These are phyloP conservation scores for Rugonectria rugulosa DNA, from an alignment of 2,329 filamentous ascomycete genomes.

Conservation along the genomic window DNA sequence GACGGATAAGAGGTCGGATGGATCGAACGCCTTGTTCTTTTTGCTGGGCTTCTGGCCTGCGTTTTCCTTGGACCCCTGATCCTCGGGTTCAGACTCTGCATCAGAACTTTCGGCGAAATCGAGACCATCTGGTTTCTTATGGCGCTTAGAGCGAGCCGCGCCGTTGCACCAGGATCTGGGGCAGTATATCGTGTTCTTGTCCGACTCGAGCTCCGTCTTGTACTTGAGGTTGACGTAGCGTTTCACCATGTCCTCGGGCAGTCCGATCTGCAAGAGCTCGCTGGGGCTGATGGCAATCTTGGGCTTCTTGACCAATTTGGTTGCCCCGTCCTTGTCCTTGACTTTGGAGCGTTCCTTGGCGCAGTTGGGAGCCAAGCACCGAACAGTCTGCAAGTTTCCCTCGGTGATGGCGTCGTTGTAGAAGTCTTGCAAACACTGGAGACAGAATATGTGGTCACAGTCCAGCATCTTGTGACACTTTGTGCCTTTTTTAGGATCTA, in stretches of 20 bases:
- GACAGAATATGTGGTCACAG: slow-evolving; percentile 92
- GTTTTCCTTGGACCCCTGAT: slow-evolving; percentile 44
- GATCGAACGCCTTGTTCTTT: slow-evolving; percentile 46
- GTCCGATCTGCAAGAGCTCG: slow-evolving; percentile 80
- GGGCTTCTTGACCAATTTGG: slow-evolving; percentile 57
- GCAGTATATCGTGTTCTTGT: slow-evolving; percentile 92
- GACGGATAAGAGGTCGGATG: slow-evolving; percentile 75
- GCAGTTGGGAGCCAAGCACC: slow-evolving; percentile 82
- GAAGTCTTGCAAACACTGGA: slow-evolving; percentile 85
- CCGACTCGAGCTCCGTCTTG: slow-evolving; percentile 89
- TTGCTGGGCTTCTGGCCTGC: slow-evolving; percentile 33
- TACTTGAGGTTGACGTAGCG: slow-evolving; percentile 91
- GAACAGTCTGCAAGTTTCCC: slow-evolving; percentile 80
- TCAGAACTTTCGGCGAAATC: slow-evolving; percentile 66
- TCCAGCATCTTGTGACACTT: slow-evolving; percentile 82
- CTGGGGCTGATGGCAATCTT: slow-evolving; percentile 79
- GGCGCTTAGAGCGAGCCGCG: slow-evolving; percentile 78
- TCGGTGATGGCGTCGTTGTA: slow-evolving; percentile 89
- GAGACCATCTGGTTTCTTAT: slow-evolving; percentile 74
- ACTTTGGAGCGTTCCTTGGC: slow-evolving; percentile 65
- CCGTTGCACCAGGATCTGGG: slow-evolving; percentile 93
- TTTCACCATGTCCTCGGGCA: slow-evolving; percentile 76
- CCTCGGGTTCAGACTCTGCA: slow-evolving; percentile 57
- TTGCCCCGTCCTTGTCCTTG: slow-evolving; percentile 33
- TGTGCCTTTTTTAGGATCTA: slow-evolving; percentile 87